Conservation (phyloP, 306 rosid species). For the Vachellia collinsii region DNA sequence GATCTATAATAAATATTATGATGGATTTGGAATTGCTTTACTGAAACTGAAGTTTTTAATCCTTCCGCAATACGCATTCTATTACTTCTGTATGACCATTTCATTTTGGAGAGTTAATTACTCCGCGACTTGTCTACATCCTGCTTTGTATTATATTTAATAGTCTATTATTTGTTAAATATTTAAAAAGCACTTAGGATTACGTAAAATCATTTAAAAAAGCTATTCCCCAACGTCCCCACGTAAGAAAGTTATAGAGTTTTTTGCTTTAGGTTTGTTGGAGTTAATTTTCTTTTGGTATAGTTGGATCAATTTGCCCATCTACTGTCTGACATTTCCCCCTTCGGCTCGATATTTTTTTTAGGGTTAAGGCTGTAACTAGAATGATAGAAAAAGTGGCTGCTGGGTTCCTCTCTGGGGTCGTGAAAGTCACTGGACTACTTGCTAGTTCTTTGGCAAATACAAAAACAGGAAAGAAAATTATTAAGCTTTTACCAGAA, state of each 20-base stretch:
- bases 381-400: conserved; percentile 94
- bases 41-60: conserved; percentile 1
- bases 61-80: background rate
- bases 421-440: conserved; percentile 75
- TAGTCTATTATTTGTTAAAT: conserved; percentile 12
- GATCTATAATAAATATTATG: background rate
- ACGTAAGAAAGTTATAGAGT: conserved; percentile 13
- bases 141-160: conserved; percentile 9
- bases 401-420: conserved; percentile 86
- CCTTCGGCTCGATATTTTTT: conserved; percentile 35
- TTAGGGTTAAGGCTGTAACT: conserved; percentile 89
- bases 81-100: background rate
- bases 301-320: conserved; percentile 14
- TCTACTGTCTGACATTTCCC: conserved; percentile 11
- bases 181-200: too few relatives aligned
- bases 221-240: too few relatives aligned
- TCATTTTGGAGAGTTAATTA: background rate
- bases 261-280: conserved; percentile 12
- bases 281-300: conserved; percentile 1
- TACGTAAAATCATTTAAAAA: too few relatives aligned
- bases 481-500: conserved; percentile 81
- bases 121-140: background rate
- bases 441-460: conserved; percentile 78
- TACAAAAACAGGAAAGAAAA: conserved; percentile 74
- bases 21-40: background rate